phyloP scores from a whole-genome alignment of 164 flowering plant species.

The Berberis thunbergii region DNA sequence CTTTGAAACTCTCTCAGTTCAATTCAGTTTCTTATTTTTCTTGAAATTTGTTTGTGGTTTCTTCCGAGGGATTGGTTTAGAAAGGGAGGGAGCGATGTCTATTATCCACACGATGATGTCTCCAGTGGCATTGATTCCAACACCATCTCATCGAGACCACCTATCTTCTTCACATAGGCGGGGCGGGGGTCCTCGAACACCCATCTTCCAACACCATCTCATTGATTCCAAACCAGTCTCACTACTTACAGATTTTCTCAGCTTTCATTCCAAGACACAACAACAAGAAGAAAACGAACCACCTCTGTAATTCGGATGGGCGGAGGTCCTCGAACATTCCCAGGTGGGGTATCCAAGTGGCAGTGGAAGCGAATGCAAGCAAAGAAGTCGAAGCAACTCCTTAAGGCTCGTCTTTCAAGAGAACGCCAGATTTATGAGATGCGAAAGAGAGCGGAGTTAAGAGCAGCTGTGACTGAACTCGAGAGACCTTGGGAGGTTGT shows the following conservation, averaged over 20 bases:
- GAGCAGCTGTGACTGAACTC: constrained; percentile 76
- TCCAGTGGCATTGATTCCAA: too few relatives aligned
- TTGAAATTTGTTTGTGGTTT: too few relatives aligned
- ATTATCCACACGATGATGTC: too few relatives aligned
- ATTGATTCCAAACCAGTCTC: too few relatives aligned
- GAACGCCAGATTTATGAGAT: constrained; percentile 89
- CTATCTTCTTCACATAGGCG: too few relatives aligned
- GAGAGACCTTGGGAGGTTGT: constrained; percentile 87
- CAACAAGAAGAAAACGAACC: not conserved
- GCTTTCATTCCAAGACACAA: not conserved
- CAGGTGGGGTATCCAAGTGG: constrained; percentile 91
- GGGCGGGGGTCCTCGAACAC: too few relatives aligned
- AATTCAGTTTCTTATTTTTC: too few relatives aligned
- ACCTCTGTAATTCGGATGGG: constrained; percentile 58
- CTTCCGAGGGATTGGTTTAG: too few relatives aligned
- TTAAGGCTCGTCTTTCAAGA: constrained; percentile 67
- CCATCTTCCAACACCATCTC: too few relatives aligned
- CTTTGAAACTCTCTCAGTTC: too few relatives aligned
- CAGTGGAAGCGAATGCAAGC: constrained; percentile 92
- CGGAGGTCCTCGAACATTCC: constrained; percentile 84
- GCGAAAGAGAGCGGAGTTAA: constrained; percentile 84
- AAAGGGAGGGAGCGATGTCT: too few relatives aligned
- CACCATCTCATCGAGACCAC: too few relatives aligned
- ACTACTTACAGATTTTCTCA: not conserved
- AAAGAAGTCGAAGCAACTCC: constrained; percentile 75